Evolutionary conservation across 2,329 filamentous ascomycete genomes (phyloP), one percentile per base, ranked within the genome.

Genomic region (Aspergillus ochraceus): DNA sequence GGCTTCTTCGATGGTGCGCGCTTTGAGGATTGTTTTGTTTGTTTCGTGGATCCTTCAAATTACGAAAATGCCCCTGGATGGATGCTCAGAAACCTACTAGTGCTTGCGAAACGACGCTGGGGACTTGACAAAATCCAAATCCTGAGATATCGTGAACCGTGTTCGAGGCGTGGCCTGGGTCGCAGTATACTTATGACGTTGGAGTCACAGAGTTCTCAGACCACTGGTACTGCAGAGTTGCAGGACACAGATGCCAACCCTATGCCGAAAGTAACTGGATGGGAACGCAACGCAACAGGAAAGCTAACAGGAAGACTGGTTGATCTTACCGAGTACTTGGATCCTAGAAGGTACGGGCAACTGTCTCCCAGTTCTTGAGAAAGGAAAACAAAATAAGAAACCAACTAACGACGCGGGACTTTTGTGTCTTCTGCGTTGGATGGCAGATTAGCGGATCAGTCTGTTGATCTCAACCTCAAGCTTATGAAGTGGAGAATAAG

Each of bases 401-500:
- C 9, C 51, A 39, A 29, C 51, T 30, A 53, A 61, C 36, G 59
- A 22, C 54, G 46, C 20, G n/a, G 45, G n/a, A 30, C 49, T 47
- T 47, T 46, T n/a, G 4, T 54, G 12, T 49, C 32, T 14, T 42
- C 17, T 50, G 47, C 47, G 20, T 51, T 50, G 59, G 39, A 32
- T 24, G 36, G 47, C 57, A 80, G 81, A 67, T 81, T 98, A 19
- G 95, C 95, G 22, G 93, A 98, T 72, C 92, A 96, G 73, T 92
- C 93, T 0, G 94, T 98, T 10, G 95, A 99, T 71, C 83, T 99
- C 60, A 99, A 99, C 71, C 82, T 98, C 61, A 98, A 98, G 77
- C 84, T 99, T 59, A 99, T 99, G 88, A 99, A 97, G 79, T 99
- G 95, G 95, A 88, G 95, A 45, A 92, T 99, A 69, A 91, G 92